These are phyloP conservation scores for Aureobasidium subglaciale DNA, from an alignment of 2,329 filamentous ascomycete species.

Conservation along the genomic window DNA sequence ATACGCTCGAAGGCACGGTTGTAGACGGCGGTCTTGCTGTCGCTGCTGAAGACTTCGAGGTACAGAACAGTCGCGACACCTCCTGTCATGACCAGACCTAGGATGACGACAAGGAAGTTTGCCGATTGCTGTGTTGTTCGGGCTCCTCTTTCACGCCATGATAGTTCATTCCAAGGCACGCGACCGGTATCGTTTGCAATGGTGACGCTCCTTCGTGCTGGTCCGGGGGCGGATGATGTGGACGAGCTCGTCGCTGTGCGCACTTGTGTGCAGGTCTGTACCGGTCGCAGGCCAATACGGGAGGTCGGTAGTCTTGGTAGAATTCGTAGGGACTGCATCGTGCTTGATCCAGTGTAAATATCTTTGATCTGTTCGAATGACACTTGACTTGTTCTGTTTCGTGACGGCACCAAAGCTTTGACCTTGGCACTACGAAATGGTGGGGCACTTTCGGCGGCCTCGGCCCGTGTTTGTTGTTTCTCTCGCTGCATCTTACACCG, in stretches of 20 bases:
- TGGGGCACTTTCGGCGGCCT: not conserved
- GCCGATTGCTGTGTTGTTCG: constrained; percentile 84
- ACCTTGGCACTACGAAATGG: constrained; percentile 3
- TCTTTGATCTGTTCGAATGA: not conserved
- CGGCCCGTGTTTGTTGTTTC: constrained; percentile 5
- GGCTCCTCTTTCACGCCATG: constrained; percentile 67
- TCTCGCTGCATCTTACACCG: constrained; percentile 5
- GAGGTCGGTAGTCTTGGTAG: not conserved
- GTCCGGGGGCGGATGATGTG: constrained; percentile 31
- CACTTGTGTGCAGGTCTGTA: not conserved
- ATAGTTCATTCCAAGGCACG: constrained; percentile 74
- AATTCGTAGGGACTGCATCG: constrained; percentile 3
- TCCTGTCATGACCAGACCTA: constrained; percentile 68
- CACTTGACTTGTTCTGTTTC: not conserved
- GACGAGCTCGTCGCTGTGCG: constrained; percentile 22
- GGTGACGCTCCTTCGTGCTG: constrained; percentile 63
- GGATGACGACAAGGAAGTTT: constrained; percentile 72
- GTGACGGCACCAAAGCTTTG: not conserved
- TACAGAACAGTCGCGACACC: constrained; percentile 74
- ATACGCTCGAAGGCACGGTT: constrained; percentile 78
- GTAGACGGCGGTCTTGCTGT: constrained; percentile 82
- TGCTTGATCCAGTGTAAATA: not conserved
- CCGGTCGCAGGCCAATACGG: not conserved
- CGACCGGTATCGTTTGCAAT: constrained; percentile 79
- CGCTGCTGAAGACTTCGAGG: constrained; percentile 71